Evolutionary conservation across 768 basidiomycete species (phyloP).

Genomic region (Pisolithus orientalis): DNA sequence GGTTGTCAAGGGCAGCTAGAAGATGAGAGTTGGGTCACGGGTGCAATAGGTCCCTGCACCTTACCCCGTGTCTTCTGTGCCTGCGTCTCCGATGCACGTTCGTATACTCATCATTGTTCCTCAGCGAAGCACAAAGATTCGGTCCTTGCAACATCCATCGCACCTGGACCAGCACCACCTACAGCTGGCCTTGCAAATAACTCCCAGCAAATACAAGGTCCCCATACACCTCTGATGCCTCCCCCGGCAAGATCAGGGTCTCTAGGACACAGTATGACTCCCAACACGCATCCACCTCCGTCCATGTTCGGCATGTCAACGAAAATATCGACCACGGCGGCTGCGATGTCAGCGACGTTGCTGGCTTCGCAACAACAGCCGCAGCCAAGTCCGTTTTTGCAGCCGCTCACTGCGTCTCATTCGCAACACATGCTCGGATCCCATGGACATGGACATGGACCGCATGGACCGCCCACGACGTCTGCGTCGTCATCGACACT

Average conservation of each 20-base stretch:
- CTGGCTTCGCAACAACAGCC: conserved; percentile 17
- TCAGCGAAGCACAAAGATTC: conserved; percentile 22
- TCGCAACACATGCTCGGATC: conserved; percentile 1
- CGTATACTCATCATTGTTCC: not conserved
- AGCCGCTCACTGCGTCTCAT: conserved; percentile 12
- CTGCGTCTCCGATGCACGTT: too few species aligned
- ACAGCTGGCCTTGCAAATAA: conserved; percentile 2
- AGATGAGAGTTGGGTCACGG: too few species aligned
- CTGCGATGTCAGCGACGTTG: conserved; percentile 10
- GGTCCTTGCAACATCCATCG: not conserved
- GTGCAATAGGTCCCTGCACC: too few species aligned
- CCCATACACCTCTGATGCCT: conserved; percentile 7
- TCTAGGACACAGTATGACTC: conserved; percentile 24
- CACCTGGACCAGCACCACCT: conserved; percentile 5
- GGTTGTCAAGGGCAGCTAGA: too few species aligned
- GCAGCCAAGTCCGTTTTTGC: conserved; percentile 26
- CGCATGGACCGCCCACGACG: conserved; percentile 7
- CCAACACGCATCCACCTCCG: conserved; percentile 26
- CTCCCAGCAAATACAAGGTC: conserved; percentile 2
- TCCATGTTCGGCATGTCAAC: conserved; percentile 12
- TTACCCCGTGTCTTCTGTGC: too few species aligned
- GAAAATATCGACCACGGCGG: conserved; percentile 8
- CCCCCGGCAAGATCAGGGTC: conserved; percentile 12
- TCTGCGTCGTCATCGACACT: conserved; percentile 18
- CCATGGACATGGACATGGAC: too few species aligned